Evolutionary conservation across 2,329 filamentous ascomycete species (phyloP).

Genomic region (Stachybotrys chlorohalonatus): DNA sequence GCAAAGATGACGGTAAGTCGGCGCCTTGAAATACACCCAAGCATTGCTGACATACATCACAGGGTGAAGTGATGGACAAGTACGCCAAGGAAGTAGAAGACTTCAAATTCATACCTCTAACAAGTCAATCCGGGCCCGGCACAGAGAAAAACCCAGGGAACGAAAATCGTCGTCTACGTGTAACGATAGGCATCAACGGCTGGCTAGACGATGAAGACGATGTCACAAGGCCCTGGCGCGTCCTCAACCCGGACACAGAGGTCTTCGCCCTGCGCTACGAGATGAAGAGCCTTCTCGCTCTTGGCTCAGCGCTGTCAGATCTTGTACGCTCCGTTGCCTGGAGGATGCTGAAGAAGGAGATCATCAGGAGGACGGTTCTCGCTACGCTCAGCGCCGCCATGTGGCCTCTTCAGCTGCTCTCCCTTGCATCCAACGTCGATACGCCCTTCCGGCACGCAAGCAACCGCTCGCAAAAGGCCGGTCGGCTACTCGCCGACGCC

Average conservation of each 20-base stretch:
- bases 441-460: slow-evolving; percentile 76
- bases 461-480: slow-evolving; percentile 71
- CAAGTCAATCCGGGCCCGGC: slow-evolving; percentile 3
- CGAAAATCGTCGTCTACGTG: slow-evolving; percentile 49
- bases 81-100: slow-evolving; percentile 86
- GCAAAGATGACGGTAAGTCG: slow-evolving; percentile 54
- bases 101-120: slow-evolving; percentile 66
- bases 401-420: slow-evolving; percentile 60
- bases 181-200: slow-evolving; percentile 80
- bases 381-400: slow-evolving; percentile 59
- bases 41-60: slow-evolving; percentile 6
- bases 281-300: slow-evolving; percentile 63
- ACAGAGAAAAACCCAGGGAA: slow-evolving; percentile 10
- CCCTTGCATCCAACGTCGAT: slow-evolving; percentile 60
- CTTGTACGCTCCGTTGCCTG: slow-evolving; percentile 70
- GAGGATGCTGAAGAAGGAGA: slow-evolving; percentile 62
- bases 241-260: slow-evolving; percentile 62
- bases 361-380: slow-evolving; percentile 64
- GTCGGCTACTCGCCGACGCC: slow-evolving; percentile 70
- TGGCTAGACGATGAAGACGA: slow-evolving; percentile 73
- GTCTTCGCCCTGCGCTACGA: slow-evolving; percentile 82
- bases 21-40: too few species aligned
- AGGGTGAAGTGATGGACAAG: slow-evolving; percentile 75
- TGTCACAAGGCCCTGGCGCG: slow-evolving; percentile 70
- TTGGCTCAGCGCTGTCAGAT: slow-evolving; percentile 63